A percentile compares a stretch with the other conserved stretches of the same genome.
Evolutionary conservation across 164 flowering plant species (phyloP).

Genomic region (Tetrastigma voinierianum): DNA sequence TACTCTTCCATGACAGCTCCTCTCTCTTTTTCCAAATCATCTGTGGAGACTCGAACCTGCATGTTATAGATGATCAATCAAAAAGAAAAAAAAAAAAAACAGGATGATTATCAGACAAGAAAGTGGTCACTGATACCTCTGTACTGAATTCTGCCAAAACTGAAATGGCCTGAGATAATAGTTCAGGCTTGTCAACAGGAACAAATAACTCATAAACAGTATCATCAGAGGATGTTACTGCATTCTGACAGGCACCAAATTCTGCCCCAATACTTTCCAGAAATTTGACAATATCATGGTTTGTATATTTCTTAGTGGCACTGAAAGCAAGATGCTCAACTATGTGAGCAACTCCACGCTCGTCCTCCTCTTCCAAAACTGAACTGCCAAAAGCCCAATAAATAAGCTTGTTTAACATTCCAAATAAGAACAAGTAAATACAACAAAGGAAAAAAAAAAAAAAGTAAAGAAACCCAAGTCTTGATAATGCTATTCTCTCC

Average conservation of each 20-base stretch:
- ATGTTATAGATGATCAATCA: not conserved
- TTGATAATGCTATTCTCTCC: too few species aligned
- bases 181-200: constrained; percentile 90
- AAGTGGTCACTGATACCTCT: constrained; percentile 48
- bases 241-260: constrained; percentile 98
- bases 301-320: constrained; percentile 84
- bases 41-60: constrained; percentile 79
- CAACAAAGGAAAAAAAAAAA: too few species aligned
- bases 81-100: not conserved
- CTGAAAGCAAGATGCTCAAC: constrained; percentile 98
- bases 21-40: constrained; percentile 91
- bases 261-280: constrained; percentile 96
- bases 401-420: constrained; percentile 12
- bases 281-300: constrained; percentile 87
- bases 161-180: constrained; percentile 83
- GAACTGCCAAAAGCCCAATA: constrained; percentile 64
- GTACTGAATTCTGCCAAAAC: constrained; percentile 90
- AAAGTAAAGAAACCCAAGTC: too few species aligned
- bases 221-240: constrained; percentile 88
- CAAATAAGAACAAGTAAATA: not conserved
- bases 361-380: constrained; percentile 96
- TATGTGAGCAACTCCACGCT: constrained; percentile 97
- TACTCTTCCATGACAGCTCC: constrained; percentile 97
- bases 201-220: constrained; percentile 92
- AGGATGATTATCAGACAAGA: not conserved